Conservation (phyloP, 2,329 filamentous ascomycete species). For the Fusarium virguliforme region DNA sequence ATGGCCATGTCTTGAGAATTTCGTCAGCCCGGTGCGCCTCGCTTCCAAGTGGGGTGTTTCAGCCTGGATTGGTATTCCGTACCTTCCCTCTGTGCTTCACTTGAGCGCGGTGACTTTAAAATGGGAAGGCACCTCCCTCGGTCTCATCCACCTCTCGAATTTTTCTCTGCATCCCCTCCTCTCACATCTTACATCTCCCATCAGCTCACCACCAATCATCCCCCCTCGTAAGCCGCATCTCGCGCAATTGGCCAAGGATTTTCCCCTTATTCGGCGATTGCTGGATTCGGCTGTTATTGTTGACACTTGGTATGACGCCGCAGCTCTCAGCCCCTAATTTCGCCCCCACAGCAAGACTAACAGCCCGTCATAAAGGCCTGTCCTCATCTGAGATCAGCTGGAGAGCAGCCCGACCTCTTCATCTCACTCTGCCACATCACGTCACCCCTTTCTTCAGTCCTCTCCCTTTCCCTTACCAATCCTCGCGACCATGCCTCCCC, state of each 20-base stretch:
- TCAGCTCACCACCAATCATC: conserved; percentile 16
- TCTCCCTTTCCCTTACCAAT: not conserved
- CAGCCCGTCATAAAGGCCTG: conserved; percentile 22
- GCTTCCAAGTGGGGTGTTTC: conserved; percentile 38
- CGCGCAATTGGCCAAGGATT: conserved; percentile 35
- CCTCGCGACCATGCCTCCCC: conserved; percentile 43
- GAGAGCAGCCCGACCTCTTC: not conserved
- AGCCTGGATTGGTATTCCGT: conserved; percentile 31
- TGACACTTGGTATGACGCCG: conserved; percentile 42
- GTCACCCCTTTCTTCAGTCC: not conserved
- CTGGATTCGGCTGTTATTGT: conserved; percentile 44
- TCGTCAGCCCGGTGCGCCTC: conserved; percentile 23
- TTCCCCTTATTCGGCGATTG: conserved; percentile 47
- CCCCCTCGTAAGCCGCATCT: conserved; percentile 1
- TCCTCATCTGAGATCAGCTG: conserved; percentile 8
- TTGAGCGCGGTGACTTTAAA: conserved; percentile 32
- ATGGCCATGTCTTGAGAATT: not conserved
- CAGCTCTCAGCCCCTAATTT: conserved; percentile 41
- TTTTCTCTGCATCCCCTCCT: conserved; percentile 9
- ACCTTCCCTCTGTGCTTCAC: conserved; percentile 36
- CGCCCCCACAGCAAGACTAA: conserved; percentile 32
- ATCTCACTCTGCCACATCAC: conserved; percentile 12
- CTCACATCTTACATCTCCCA: not conserved
- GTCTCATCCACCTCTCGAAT: conserved; percentile 14
- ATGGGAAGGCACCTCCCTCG: conserved; percentile 31